A percentile compares a stretch with the other conserved stretches of the same genome.
phyloP scores from a whole-genome alignment of 495 filamentous ascomycete genomes.

The Aspergillus mulundensis region DNA sequence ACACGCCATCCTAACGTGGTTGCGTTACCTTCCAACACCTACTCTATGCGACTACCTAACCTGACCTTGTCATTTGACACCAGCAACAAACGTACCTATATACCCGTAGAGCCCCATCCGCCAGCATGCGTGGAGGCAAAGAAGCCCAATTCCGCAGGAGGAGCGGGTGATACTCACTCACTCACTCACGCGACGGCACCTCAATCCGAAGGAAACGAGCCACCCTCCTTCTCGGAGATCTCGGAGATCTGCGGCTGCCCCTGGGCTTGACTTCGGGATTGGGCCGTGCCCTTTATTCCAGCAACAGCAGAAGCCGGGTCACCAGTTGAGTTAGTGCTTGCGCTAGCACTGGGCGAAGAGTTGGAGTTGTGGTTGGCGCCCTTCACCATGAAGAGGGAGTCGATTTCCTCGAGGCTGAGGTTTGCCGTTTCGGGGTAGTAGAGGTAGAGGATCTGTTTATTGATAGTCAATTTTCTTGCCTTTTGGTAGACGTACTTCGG shows the following conservation, averaged over 20 bases:
- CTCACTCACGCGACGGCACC: neutral
- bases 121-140: neutral
- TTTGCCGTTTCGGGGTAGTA: slow-evolving; percentile 42
- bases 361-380: neutral
- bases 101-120: neutral
- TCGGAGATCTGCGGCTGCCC: neutral
- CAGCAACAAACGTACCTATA: too few species aligned
- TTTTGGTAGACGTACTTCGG: neutral
- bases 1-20: too few species aligned
- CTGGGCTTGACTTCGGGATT: neutral
- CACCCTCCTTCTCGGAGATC: neutral
- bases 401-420: slow-evolving; percentile 41
- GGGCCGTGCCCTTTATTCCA: neutral
- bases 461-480: neutral
- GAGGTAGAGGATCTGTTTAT: slow-evolving; percentile 33
- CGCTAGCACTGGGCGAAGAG: neutral
- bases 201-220: neutral
- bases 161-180: too few species aligned
- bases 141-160: neutral
- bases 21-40: too few species aligned
- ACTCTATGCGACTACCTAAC: too few species aligned
- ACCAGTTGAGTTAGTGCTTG: neutral
- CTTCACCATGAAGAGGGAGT: slow-evolving; percentile 29
- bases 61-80: too few species aligned
- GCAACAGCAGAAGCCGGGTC: neutral